A percentile compares a stretch with the other conserved stretches of the same genome.
Conservation (phyloP, 2,329 filamentous ascomycete species). For the Clarireedia paspali region DNA sequence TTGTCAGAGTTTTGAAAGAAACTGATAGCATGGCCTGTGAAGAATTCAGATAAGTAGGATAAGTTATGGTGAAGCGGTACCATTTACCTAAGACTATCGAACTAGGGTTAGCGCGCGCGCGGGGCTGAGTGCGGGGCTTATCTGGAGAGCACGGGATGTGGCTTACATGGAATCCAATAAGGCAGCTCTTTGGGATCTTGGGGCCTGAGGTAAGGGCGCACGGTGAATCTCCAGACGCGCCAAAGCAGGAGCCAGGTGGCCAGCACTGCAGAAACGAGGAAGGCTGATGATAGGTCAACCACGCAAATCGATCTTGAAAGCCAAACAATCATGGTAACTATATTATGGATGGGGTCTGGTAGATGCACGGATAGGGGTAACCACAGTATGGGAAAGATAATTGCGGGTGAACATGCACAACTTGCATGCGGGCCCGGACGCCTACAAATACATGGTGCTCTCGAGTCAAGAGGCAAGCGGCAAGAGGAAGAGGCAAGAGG, state of each 20-base stretch:
- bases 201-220: conserved; percentile 1
- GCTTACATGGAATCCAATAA: conserved; percentile 9
- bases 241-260: neutral
- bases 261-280: neutral
- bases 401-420: too few relatives aligned
- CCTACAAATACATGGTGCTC: too few relatives aligned
- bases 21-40: neutral
- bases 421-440: too few relatives aligned
- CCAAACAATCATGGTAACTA: too few relatives aligned
- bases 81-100: neutral
- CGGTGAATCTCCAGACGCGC: conserved; percentile 5
- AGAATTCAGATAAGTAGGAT: too few relatives aligned
- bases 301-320: too few relatives aligned
- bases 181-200: conserved; percentile 4
- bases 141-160: too few relatives aligned
- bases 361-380: too few relatives aligned
- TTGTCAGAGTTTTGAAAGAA: conserved; percentile 1
- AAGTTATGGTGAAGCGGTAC: neutral
- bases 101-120: neutral
- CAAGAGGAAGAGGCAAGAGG: too few relatives aligned
- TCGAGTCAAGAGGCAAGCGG: too few relatives aligned
- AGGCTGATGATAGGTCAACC: neutral
- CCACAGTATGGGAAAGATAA: too few relatives aligned
- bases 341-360: too few relatives aligned
- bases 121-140: neutral